These are phyloP conservation scores for Colletotrichum kahawae DNA, from an alignment of 2,329 filamentous ascomycete genomes.

Conservation along the genomic window DNA sequence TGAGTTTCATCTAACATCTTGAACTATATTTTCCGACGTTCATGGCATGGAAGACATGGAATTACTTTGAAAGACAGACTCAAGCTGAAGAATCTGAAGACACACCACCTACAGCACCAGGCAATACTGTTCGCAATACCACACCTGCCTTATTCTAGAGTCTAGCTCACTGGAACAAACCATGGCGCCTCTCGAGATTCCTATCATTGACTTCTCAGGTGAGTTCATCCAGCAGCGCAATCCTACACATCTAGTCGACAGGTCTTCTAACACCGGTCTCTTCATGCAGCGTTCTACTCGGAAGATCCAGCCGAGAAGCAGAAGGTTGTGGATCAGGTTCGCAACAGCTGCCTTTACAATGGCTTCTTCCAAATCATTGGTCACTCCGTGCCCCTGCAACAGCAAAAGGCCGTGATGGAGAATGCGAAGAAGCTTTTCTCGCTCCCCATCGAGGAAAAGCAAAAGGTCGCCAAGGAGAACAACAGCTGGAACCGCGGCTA, in stretches of 20 bases:
- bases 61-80: neutral
- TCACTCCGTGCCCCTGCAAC: constrained; percentile 45
- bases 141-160: too few relatives aligned
- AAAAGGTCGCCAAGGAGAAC: constrained; percentile 40
- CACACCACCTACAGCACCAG: too few relatives aligned
- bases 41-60: neutral
- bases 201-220: constrained; percentile 35
- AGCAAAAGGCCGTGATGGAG: constrained; percentile 46
- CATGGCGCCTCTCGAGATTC: constrained; percentile 25
- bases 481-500: constrained; percentile 53
- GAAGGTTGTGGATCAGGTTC: constrained; percentile 38
- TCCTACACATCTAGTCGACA: too few relatives aligned
- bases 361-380: constrained; percentile 60
- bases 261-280: neutral
- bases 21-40: neutral
- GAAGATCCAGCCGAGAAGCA: constrained; percentile 28
- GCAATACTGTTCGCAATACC: neutral
- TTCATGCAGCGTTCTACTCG: constrained; percentile 23
- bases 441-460: constrained; percentile 46
- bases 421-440: constrained; percentile 52
- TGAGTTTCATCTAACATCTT: neutral
- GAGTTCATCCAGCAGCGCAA: neutral
- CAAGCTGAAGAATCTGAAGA: neutral
- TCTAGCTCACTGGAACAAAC: neutral
- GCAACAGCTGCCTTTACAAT: constrained; percentile 47